These are phyloP conservation scores for Trichosphaerium sp. DNA, from an alignment of 78 protist genomes.

Conservation along the genomic window DNA sequence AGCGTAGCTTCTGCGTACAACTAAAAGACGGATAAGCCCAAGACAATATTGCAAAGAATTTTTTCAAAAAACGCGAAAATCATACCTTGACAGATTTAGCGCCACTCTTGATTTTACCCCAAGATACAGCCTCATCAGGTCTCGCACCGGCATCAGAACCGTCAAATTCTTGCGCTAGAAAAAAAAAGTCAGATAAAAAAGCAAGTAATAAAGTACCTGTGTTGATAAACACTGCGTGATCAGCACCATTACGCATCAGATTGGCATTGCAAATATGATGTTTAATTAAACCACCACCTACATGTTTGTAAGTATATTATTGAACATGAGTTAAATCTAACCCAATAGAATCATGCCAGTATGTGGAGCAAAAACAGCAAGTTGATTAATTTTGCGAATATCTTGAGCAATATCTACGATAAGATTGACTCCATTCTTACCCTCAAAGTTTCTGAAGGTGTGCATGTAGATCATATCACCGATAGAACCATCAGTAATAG, in stretches of 20 bases:
- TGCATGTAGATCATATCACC: slow-evolving; percentile 99
- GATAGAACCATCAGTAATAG: slow-evolving; percentile 96
- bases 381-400: slow-evolving; percentile 60
- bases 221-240: slow-evolving; percentile 83
- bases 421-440: no score
- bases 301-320: no score
- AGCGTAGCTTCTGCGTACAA: slow-evolving; percentile 67
- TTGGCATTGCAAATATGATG: slow-evolving; percentile 99
- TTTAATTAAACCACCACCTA: slow-evolving; percentile 99
- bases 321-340: no score
- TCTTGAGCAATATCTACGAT: slow-evolving; percentile 79
- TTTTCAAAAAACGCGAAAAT: no score
- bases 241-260: slow-evolving; percentile 99
- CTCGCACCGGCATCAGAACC: slow-evolving; percentile 95
- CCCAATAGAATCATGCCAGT: slow-evolving; percentile 96
- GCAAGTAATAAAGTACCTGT: slow-evolving; percentile 43
- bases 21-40: neutral
- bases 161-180: slow-evolving; percentile 65
- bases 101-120: slow-evolving; percentile 94
- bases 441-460: slow-evolving; percentile 79
- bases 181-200: neutral
- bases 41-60: no score
- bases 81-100: slow-evolving; percentile 87
- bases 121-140: slow-evolving; percentile 98
- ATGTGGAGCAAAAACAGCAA: slow-evolving; percentile 57